Base-by-base conservation (phyloP, 129 eudicot species). In the Kitagawia praeruptora region DNA sequence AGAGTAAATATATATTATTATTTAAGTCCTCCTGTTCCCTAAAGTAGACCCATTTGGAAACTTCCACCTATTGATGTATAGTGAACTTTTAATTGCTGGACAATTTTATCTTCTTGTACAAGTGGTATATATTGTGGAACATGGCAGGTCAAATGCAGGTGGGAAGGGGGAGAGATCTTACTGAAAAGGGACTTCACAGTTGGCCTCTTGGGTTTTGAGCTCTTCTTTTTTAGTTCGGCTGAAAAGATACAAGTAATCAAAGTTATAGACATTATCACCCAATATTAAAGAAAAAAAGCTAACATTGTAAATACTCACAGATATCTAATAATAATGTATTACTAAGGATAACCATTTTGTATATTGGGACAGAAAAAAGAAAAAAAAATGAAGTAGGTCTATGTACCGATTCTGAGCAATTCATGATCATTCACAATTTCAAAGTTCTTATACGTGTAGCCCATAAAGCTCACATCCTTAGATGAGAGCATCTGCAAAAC, bases 191-290 rank as follows among this genome's bases (percentile, higher is more conserved):
- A 90, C 84, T 95, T 92, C 85, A 95, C 93, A 40, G 99, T 95
- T 38, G 99, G 99, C 83, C 97, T 85, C 88, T 95, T 95, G 11
- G 97, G 89, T 78, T 95, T 95, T 81, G 88, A 67, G 84, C 85
- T 92, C 88, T 95, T 95, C 93, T 95, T 95, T 96, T 87, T 95
- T 80, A 95, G 82, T 89, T 95, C 96, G 78, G 96, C 99, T 95
- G 92, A 80, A 81, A 80, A 53, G 38, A 78, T 41, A 56, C 21
- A 78, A 54, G 46, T 75, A 80, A 63, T 61, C 42, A 54, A 39
- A 69, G 58, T 46, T 75, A 61, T 25, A 75, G 41, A 45, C 34
- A 70, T 21, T 64, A 64, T 73, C 66, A 76, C 72, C 79, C n/a
- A 77, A 14, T 63, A 82, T 23, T 78, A 56, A 54, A 67, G 75